Base-by-base conservation (phyloP, 495 filamentous ascomycete species). In the Hypoxylon fragiforme region DNA sequence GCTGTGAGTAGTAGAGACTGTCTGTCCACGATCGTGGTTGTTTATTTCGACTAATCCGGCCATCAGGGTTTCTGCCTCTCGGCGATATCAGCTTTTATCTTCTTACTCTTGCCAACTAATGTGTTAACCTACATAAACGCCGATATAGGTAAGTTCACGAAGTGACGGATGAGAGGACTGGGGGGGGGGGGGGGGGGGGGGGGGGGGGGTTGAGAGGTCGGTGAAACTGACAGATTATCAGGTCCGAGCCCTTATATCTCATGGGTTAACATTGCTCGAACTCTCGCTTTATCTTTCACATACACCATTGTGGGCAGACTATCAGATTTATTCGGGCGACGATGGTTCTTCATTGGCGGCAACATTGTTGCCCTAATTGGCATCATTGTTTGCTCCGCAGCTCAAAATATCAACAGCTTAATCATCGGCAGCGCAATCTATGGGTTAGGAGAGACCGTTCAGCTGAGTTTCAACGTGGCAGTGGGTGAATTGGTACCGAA, bases 311-410 rank as follows among this genome's bases (percentile, higher is more conserved):
- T 81, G 9, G 80, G 80, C 11, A 74, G 77, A 30, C 54, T 82
- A 5, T 70, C 71, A 2, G 78, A 83, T 63, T 76, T 82, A 31
- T 81, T 83, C 42, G 79, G 80, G 31, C 72, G 79, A 32, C 70
- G 77, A 50, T 80, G 70, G 61, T 75, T 80, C 54, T 66, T 80
- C 52, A 74, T 81, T 32, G 69, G 66, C 3, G 72, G 70, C 30
- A 64, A 72, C 3, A 3, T 69, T 6, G 54, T 78, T 7, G 71
- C 66, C 3, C 58, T 79, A 18, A 45, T 81, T 30, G 76, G 77
- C 20, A 65, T 64, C 44, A 70, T 78, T 26, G 65, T 80, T 34
- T 68, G 73, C 58, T 70, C 74, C 4, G 70, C 65, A 2, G 74
- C 78, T 7, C 69, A 75, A 39, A 73, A 67, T 42, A 56, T 81